Conservation (phyloP, 2,329 filamentous ascomycete species). For the Graphilbum sp. region DNA sequence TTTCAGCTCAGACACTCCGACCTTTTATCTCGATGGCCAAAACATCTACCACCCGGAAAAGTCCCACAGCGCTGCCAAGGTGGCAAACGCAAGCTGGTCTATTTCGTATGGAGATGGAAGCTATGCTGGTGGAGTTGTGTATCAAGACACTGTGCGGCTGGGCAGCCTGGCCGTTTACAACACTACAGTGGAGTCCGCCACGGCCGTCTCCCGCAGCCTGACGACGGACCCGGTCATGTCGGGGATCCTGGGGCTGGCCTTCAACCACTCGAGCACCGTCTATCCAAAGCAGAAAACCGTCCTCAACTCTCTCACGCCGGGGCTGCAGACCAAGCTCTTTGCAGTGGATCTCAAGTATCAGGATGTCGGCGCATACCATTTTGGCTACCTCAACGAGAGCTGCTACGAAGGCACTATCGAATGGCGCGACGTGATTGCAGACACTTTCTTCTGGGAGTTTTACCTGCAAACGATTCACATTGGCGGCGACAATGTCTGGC, state of each 20-base stretch:
- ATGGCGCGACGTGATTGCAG: slow-evolving; percentile 31
- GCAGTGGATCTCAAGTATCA: slow-evolving; percentile 32
- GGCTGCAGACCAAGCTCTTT: slow-evolving; percentile 26
- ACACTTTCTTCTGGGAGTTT: slow-evolving; percentile 29
- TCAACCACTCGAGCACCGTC: slow-evolving; percentile 27
- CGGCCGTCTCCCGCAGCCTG: slow-evolving; percentile 19
- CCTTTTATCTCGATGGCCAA: slow-evolving; percentile 26
- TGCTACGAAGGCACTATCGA: slow-evolving; percentile 23
- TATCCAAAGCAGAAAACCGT: slow-evolving; percentile 25
- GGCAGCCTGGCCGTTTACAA: slow-evolving; percentile 25
- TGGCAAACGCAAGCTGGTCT: slow-evolving; percentile 29
- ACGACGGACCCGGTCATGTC: slow-evolving; percentile 28
- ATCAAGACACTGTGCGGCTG: slow-evolving; percentile 31
- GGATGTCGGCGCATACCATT: slow-evolving; percentile 31
- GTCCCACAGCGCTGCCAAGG: slow-evolving; percentile 24
- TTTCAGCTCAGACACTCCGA: slow-evolving; percentile 31
- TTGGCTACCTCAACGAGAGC: slow-evolving; percentile 28
- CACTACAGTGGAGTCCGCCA: slow-evolving; percentile 33
- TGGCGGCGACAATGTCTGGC: slow-evolving; percentile 16
- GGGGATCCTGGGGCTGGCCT: slow-evolving; percentile 36
- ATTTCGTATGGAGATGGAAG: slow-evolving; percentile 31
- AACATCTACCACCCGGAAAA: slow-evolving; percentile 26
- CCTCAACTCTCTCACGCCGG: slow-evolving; percentile 25
- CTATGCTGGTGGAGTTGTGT: slow-evolving; percentile 29
- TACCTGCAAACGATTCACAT: slow-evolving; percentile 19